phyloP scores from a whole-genome alignment of 306 rosid genomes.

The Acacia confusa region DNA sequence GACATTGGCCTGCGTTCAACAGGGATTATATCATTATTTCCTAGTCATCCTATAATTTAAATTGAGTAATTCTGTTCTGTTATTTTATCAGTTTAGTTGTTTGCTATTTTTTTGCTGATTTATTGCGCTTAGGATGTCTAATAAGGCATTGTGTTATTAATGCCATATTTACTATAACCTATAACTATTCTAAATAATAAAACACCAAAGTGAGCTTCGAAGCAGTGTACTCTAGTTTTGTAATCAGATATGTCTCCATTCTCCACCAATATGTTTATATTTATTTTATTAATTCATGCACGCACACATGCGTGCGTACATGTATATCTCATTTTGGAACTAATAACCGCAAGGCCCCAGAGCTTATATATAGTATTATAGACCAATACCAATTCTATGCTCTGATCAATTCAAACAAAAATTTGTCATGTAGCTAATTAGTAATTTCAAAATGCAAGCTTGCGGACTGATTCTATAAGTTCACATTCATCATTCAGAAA shows the following conservation, averaged over 20 bases:
- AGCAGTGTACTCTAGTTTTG: not conserved
- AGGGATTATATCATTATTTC: not conserved
- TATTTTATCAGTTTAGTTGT: not conserved
- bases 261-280: not conserved
- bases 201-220: not conserved
- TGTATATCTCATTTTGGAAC: not conserved
- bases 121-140: not conserved
- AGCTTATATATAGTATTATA: not conserved
- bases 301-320: not conserved
- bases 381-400: conserved; percentile 13
- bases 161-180: not conserved
- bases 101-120: too few species aligned
- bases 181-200: not conserved
- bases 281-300: not conserved
- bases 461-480: conserved; percentile 15
- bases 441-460: not conserved
- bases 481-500: conserved; percentile 21
- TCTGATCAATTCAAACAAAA: conserved; percentile 23
- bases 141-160: not conserved
- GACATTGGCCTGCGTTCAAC: not conserved
- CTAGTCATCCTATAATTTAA: not conserved
- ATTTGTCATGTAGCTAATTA: not conserved
- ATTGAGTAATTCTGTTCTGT: not conserved
- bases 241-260: not conserved
- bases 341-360: not conserved